A percentile compares a stretch with the other conserved stretches of the same genome.
phyloP scores from a whole-genome alignment of 1,284 basidiomycete genomes.

The Trichosporon asahii region DNA sequence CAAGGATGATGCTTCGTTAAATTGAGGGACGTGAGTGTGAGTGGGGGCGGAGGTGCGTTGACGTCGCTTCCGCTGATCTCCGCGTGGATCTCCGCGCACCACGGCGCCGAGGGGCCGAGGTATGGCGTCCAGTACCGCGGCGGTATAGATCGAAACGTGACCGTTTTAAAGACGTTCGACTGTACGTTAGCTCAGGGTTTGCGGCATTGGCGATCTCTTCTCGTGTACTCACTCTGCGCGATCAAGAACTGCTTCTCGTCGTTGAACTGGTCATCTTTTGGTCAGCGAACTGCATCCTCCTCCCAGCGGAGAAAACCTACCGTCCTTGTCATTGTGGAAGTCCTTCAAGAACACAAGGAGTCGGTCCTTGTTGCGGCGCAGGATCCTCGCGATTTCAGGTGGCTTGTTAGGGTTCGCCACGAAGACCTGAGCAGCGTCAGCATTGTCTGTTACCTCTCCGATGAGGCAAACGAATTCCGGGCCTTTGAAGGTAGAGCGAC shows the following conservation, averaged over 20 bases:
- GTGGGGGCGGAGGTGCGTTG: not conserved
- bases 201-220: not conserved
- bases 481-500: no score
- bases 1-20: not conserved
- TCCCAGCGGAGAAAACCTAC: constrained; percentile 53
- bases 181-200: constrained; percentile 9
- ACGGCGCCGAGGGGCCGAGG: not conserved
- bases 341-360: constrained; percentile 80
- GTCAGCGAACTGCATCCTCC: not conserved
- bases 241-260: constrained; percentile 97
- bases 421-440: constrained; percentile 66
- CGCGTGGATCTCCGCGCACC: not conserved
- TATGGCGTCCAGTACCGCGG: not conserved
- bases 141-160: not conserved
- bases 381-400: constrained; percentile 84
- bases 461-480: not conserved
- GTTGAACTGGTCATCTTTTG: constrained; percentile 85
- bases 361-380: constrained; percentile 91
- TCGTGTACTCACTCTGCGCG: constrained; percentile 61
- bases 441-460: not conserved
- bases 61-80: not conserved
- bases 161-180: constrained; percentile 18
- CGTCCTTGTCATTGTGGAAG: constrained; percentile 98
- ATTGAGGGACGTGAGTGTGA: not conserved
- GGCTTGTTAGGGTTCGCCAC: constrained; percentile 99